phyloP scores from a whole-genome alignment of 768 basidiomycete species.

The Leccinum rimulosum region DNA sequence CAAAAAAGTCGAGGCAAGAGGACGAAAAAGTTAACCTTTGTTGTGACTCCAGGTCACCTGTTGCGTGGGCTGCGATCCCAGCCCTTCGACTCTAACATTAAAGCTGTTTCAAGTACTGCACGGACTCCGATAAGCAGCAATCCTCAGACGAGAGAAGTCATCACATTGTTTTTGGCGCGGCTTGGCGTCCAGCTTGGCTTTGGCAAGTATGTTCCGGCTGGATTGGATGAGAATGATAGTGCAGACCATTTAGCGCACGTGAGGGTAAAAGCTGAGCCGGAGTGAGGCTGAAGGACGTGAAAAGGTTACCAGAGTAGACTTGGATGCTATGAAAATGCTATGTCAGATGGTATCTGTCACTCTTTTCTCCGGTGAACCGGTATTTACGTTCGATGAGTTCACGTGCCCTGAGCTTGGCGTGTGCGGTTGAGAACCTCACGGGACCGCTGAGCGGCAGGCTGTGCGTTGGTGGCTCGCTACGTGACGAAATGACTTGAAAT shows the following conservation, averaged over 20 bases:
- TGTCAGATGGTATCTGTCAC: neutral
- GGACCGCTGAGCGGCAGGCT: no score
- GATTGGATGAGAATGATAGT: neutral
- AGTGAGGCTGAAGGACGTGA: neutral
- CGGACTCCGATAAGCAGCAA: slow-evolving; percentile 4
- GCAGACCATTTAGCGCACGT: neutral
- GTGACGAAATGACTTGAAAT: neutral
- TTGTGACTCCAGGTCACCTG: slow-evolving; percentile 41
- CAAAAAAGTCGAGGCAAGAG: slow-evolving; percentile 22
- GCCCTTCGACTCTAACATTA: slow-evolving; percentile 2
- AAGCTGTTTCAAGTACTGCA: neutral
- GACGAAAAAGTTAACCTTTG: slow-evolving; percentile 22
- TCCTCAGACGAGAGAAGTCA: slow-evolving; percentile 15
- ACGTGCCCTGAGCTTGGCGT: neutral
- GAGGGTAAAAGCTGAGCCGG: slow-evolving; percentile 13
- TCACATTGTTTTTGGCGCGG: slow-evolving; percentile 30
- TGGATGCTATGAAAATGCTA: neutral
- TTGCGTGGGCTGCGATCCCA: slow-evolving; percentile 34
- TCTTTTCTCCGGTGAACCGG: neutral
- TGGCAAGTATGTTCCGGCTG: slow-evolving; percentile 1
- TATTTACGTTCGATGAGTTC: neutral
- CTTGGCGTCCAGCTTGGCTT: slow-evolving; percentile 30
- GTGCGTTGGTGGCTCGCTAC: neutral
- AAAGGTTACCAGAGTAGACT: neutral
- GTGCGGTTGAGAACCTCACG: neutral